Conservation (phyloP, 75 land plant genomes). For the Larix kaempferi region DNA sequence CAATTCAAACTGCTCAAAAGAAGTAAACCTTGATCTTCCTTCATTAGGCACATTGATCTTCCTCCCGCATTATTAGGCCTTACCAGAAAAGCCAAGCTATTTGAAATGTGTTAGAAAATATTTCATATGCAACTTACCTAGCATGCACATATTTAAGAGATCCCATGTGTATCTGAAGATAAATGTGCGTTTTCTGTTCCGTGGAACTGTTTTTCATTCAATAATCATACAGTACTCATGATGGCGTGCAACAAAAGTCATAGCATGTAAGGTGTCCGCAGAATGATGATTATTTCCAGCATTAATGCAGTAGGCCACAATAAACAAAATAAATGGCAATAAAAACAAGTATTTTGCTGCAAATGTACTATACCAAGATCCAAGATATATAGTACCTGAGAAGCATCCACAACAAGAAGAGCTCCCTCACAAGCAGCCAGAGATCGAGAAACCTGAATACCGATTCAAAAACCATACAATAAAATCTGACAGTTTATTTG, state of each 20-base stretch:
- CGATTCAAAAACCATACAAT: not conserved
- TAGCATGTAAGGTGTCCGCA: not conserved
- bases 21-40: not conserved
- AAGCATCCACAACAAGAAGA: constrained; percentile 98
- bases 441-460: constrained; percentile 86
- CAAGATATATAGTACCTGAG: constrained; percentile 61
- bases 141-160: not conserved
- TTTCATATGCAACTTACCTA: not conserved
- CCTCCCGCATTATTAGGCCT: not conserved
- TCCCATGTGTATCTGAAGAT: not conserved
- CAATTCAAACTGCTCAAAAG: not conserved
- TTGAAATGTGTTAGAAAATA: not conserved
- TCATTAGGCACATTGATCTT: not conserved
- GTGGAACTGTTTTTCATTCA: not conserved
- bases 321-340: constrained; percentile 3
- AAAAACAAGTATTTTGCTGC: not conserved
- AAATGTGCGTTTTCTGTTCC: not conserved
- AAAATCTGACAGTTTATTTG: not conserved
- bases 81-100: not conserved
- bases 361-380: not conserved
- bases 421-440: constrained; percentile 99
- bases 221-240: not conserved
- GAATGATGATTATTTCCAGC: not conserved
- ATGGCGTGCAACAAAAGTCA: not conserved
- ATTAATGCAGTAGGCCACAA: constrained; percentile 2